A percentile compares a stretch with the other conserved stretches of the same genome.
Conservation (phyloP, 441 rosid genomes). For the Geranium incanum region DNA sequence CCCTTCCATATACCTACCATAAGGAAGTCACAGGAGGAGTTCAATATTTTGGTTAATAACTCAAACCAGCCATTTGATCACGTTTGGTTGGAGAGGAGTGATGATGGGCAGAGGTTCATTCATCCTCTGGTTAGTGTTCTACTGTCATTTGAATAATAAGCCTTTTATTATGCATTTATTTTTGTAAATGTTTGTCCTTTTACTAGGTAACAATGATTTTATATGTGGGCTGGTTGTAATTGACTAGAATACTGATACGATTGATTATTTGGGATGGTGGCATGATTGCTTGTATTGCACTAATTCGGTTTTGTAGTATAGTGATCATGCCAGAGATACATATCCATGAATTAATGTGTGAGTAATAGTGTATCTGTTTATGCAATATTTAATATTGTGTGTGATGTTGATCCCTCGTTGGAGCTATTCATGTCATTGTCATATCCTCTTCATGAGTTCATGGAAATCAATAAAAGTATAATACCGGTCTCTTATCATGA, state of each 20-base stretch:
- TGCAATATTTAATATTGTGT: neutral
- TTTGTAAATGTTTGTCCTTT: neutral
- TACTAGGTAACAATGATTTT: neutral
- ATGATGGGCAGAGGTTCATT: slow-evolving; percentile 47
- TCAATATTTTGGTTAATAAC: slow-evolving; percentile 60
- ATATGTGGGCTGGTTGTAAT: neutral
- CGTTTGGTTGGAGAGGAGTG: slow-evolving; percentile 70
- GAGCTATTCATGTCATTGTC: neutral
- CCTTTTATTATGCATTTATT: neutral
- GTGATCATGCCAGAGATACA: neutral
- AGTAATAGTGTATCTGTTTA: neutral
- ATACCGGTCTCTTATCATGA: neutral
- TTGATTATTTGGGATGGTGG: neutral
- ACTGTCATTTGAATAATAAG: slow-evolving; percentile 21
- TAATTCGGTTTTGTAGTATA: neutral
- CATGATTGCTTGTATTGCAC: neutral
- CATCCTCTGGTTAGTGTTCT: slow-evolving; percentile 77
- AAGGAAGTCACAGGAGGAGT: slow-evolving; percentile 67
- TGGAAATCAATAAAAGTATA: neutral
- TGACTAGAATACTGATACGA: neutral
- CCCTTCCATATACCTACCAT: slow-evolving; percentile 66
- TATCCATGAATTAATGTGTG: neutral
- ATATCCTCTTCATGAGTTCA: neutral
- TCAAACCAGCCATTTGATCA: slow-evolving; percentile 64
- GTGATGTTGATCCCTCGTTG: neutral